Conservation (phyloP, 139 green algal species). For the Gonium pectorale region DNA sequence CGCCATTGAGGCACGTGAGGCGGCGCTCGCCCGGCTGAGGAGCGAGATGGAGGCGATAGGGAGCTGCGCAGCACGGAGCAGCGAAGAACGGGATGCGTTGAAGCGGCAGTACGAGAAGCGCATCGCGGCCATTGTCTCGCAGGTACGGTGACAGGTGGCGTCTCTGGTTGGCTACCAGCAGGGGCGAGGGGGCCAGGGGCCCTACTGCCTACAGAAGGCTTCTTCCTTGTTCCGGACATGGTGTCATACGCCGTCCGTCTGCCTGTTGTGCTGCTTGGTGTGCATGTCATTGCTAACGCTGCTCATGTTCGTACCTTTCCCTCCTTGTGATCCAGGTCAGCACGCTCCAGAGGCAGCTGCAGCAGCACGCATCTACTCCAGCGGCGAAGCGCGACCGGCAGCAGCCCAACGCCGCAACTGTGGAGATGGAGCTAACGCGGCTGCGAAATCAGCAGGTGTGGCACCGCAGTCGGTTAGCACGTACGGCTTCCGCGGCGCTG, state of each 20-base stretch:
- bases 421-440: constrained; percentile 27
- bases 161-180: too few species aligned
- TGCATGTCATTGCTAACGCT: too few species aligned
- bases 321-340: background rate
- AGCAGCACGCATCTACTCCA: constrained; percentile 25
- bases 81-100: constrained; percentile 29
- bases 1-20: constrained; percentile 38
- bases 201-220: too few species aligned
- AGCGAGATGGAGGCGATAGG: constrained; percentile 42
- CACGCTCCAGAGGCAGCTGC: constrained; percentile 35
- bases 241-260: too few species aligned
- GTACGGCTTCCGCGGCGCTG: too few species aligned
- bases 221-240: too few species aligned
- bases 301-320: too few species aligned
- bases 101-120: constrained; percentile 43
- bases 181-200: too few species aligned
- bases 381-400: background rate
- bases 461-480: too few species aligned
- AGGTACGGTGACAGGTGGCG: background rate
- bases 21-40: constrained; percentile 8
- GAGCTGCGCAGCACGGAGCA: constrained; percentile 10
- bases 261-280: too few species aligned
- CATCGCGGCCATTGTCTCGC: constrained; percentile 21
- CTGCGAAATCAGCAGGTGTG: constrained; percentile 42
- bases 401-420: background rate